Conservation (phyloP, 192 early-diverging fungal genomes). For the Diversispora epigaea region DNA sequence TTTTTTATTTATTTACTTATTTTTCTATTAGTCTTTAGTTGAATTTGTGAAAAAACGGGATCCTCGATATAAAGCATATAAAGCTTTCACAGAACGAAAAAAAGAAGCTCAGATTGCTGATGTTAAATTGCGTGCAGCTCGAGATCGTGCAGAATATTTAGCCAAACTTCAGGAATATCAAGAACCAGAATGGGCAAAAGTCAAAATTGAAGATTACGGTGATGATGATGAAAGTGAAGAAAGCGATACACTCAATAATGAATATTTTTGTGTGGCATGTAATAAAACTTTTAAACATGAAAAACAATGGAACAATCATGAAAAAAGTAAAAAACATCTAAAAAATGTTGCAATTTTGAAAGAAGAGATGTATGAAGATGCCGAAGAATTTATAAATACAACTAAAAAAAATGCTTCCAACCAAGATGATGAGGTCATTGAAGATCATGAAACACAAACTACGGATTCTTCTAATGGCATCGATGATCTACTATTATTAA, state of each 20-base stretch:
- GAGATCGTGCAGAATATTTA: slow-evolving; percentile 53
- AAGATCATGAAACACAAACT: too few relatives aligned
- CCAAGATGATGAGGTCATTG: slow-evolving; percentile 44
- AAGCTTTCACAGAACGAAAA: slow-evolving; percentile 54
- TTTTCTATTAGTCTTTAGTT: slow-evolving; percentile 66
- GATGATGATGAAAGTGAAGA: slow-evolving; percentile 45
- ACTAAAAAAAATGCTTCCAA: not conserved
- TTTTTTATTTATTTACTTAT: slow-evolving; percentile 1
- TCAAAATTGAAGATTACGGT: slow-evolving; percentile 40
- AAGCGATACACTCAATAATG: slow-evolving; percentile 55
- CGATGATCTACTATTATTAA: too few relatives aligned
- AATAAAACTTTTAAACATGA: slow-evolving; percentile 84
- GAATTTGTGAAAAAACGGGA: slow-evolving; percentile 83
- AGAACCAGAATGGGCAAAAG: slow-evolving; percentile 74
- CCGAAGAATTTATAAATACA: slow-evolving; percentile 21
- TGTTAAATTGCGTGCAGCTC: slow-evolving; percentile 57
- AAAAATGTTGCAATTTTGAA: slow-evolving; percentile 75
- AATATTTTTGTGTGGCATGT: slow-evolving; percentile 83
- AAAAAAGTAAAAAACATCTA: slow-evolving; percentile 82
- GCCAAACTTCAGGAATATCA: slow-evolving; percentile 58
- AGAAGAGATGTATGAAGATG: slow-evolving; percentile 74
- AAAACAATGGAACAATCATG: slow-evolving; percentile 81
- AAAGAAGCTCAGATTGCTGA: slow-evolving; percentile 58
- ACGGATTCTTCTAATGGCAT: too few relatives aligned
- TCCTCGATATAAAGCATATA: slow-evolving; percentile 76